Evolutionary conservation across 202 grass and related monocot species (phyloP).

Genomic region (Digitaria exilis): DNA sequence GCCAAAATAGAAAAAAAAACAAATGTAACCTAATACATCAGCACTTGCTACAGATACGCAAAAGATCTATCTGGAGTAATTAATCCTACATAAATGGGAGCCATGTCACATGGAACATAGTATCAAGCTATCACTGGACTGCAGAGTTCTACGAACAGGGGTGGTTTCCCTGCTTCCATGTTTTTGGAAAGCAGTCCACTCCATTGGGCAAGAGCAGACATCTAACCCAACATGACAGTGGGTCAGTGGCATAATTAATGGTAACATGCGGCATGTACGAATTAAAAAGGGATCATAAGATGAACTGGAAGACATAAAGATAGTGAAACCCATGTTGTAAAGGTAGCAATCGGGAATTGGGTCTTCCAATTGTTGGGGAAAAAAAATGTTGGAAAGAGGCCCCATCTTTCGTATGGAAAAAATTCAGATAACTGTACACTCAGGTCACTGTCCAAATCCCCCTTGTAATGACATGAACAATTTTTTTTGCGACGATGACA

Average conservation of each 20-base stretch:
- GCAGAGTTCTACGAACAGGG: not conserved
- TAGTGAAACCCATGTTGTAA: not conserved
- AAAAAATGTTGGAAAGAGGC: not conserved
- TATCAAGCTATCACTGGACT: not conserved
- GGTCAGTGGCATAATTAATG: not conserved
- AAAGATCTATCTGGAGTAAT: not conserved
- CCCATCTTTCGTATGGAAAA: not conserved
- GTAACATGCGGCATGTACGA: not conserved
- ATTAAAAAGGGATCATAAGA: too few relatives aligned
- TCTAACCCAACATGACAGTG: not conserved
- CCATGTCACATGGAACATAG: not conserved
- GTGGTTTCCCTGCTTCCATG: not conserved
- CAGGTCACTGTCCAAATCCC: not conserved
- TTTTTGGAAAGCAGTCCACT: not conserved
- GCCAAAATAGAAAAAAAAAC: not conserved
- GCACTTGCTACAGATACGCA: not conserved
- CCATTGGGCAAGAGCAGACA: not conserved
- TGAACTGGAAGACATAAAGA: too few relatives aligned
- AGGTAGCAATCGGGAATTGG: not conserved
- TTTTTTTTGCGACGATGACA: too few relatives aligned
- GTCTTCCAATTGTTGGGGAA: not conserved
- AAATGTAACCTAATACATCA: not conserved
- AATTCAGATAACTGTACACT: not conserved
- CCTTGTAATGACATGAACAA: not conserved
- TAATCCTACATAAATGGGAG: not conserved